phyloP scores from a whole-genome alignment of 371 early-diverging fungal genomes.

The Rhizopus microsporus region DNA sequence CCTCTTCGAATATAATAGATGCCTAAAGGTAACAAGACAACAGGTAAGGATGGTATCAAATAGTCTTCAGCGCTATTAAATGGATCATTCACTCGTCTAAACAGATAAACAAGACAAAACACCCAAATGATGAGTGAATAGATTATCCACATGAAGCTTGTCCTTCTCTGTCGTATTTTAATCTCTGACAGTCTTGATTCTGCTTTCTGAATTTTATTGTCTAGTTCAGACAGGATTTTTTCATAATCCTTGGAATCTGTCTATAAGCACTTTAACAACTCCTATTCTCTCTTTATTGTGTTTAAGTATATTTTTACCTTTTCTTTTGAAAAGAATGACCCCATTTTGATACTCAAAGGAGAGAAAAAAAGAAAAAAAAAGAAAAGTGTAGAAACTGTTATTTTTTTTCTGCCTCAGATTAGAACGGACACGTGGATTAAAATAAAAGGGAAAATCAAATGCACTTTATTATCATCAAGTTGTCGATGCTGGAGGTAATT shows the following conservation, averaged over 20 bases:
- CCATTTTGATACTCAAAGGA: conserved; percentile 9
- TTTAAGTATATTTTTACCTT: conserved; percentile 13
- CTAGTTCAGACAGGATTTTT: conserved; percentile 76
- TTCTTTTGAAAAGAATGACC: conserved; percentile 17
- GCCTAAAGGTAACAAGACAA: conserved; percentile 38
- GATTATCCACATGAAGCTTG: conserved; percentile 68
- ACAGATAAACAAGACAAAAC: conserved; percentile 54
- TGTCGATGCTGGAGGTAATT: conserved; percentile 14
- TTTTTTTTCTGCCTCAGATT: not conserved
- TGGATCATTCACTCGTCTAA: conserved; percentile 21
- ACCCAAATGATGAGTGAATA: conserved; percentile 72
- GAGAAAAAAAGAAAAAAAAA: conserved; percentile 11
- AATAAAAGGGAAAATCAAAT: conserved; percentile 1
- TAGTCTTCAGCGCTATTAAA: conserved; percentile 1
- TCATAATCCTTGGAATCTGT: conserved; percentile 69
- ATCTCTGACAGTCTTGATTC: conserved; percentile 67
- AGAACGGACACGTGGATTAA: conserved; percentile 5
- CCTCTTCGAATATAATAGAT: conserved; percentile 54
- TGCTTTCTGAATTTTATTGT: conserved; percentile 71
- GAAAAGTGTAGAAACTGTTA: conserved; percentile 1
- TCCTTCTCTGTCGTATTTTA: conserved; percentile 62
- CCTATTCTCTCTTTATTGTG: not conserved
- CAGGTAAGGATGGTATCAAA: not conserved
- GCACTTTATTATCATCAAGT: conserved; percentile 10
- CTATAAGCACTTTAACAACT: conserved; percentile 8